Percentiles rank a stretch among this genome's conserved stretches.
phyloP scores from a whole-genome alignment of 805 yeast species.

The Teunomyces cretensis region DNA sequence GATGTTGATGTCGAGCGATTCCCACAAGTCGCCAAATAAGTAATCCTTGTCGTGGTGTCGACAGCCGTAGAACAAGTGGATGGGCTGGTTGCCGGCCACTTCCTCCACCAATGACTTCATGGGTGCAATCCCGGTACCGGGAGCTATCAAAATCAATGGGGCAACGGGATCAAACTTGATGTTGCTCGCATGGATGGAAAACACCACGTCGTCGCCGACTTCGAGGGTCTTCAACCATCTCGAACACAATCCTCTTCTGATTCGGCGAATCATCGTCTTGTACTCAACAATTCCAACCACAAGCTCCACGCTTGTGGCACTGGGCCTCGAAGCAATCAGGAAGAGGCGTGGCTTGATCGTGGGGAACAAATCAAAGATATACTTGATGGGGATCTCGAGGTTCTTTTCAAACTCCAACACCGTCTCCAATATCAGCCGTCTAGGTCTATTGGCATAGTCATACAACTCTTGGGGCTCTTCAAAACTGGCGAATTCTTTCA shows the following conservation, averaged over 20 bases:
- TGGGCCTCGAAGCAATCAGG: conserved; percentile 72
- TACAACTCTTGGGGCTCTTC: conserved; percentile 80
- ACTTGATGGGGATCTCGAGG: conserved; percentile 71
- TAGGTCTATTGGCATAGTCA: conserved; percentile 90
- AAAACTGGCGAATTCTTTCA: conserved; percentile 68
- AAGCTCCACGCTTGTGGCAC: conserved; percentile 50
- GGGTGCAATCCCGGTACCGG: conserved; percentile 98
- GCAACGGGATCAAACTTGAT: conserved; percentile 28
- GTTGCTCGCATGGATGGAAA: conserved; percentile 49
- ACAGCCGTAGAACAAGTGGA: conserved; percentile 74
- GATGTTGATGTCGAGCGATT: conserved; percentile 36
- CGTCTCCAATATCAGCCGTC: conserved; percentile 83
- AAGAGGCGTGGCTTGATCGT: conserved; percentile 76
- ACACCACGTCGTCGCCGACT: conserved; percentile 50
- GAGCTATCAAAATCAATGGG: conserved; percentile 67
- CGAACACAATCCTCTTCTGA: conserved; percentile 81
- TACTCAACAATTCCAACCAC: conserved; percentile 86
- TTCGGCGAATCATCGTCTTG: conserved; percentile 71
- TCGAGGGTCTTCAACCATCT: conserved; percentile 60
- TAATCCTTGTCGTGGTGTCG: conserved; percentile 66
- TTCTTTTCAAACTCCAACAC: conserved; percentile 74
- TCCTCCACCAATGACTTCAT: conserved; percentile 67
- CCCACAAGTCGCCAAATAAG: conserved; percentile 60
- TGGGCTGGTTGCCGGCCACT: conserved; percentile 21
- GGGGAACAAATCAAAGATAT: conserved; percentile 77